These are phyloP conservation scores for Hericium rajendrae DNA, from an alignment of 768 basidiomycete species.

Conservation along the genomic window DNA sequence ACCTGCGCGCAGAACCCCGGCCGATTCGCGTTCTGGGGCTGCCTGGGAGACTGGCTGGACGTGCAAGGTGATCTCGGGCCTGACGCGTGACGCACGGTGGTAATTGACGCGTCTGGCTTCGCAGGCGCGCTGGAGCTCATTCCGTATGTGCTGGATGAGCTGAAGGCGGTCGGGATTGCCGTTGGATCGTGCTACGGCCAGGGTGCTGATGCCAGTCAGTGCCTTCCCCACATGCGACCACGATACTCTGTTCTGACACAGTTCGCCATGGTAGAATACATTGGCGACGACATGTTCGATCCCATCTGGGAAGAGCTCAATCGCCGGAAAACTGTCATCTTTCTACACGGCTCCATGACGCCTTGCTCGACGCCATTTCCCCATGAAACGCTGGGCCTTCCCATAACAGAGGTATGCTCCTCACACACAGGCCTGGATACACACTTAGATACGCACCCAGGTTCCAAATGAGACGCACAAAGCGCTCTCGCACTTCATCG, in stretches of 20 bases:
- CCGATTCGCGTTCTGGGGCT: slow-evolving; percentile 65
- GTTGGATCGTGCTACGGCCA: slow-evolving; percentile 60
- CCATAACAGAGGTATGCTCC: slow-evolving; percentile 49
- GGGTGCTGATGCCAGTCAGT: slow-evolving; percentile 43
- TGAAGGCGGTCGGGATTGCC: slow-evolving; percentile 56
- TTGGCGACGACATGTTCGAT: slow-evolving; percentile 56
- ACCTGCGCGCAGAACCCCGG: slow-evolving; percentile 39
- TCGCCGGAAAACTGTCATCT: slow-evolving; percentile 48
- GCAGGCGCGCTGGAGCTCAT: slow-evolving; percentile 55
- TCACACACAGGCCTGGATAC: not conserved
- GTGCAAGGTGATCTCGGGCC: slow-evolving; percentile 35
- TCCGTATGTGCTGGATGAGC: slow-evolving; percentile 45
- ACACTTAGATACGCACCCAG: slow-evolving; percentile 24
- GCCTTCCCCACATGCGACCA: not conserved
- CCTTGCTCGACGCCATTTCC: slow-evolving; percentile 57
- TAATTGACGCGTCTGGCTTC: too few relatives aligned
- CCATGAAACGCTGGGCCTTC: slow-evolving; percentile 54
- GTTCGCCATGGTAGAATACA: slow-evolving; percentile 36
- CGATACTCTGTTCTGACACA: not conserved
- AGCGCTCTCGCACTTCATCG: slow-evolving; percentile 69
- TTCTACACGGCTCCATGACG: slow-evolving; percentile 64
- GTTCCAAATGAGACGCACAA: slow-evolving; percentile 79
- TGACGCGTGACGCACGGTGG: not conserved
- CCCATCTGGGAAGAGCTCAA: slow-evolving; percentile 65
- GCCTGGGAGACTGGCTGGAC: slow-evolving; percentile 52